Conservation (phyloP, 495 filamentous ascomycete genomes). For the Pyrenula massariospora region DNA sequence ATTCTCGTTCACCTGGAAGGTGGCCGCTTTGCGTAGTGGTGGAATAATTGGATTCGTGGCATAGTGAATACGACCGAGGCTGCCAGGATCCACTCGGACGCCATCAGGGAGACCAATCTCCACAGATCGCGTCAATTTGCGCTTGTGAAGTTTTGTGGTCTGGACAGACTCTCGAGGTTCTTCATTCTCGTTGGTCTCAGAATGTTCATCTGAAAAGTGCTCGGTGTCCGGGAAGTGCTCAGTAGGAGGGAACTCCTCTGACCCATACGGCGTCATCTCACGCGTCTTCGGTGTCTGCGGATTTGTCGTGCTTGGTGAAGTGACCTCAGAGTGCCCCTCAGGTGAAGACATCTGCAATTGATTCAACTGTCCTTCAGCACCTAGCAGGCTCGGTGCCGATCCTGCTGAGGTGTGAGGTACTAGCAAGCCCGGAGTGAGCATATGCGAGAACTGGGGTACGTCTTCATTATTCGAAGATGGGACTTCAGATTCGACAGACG, state of each 20-base stretch:
- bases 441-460: conserved; percentile 1
- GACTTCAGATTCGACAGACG: conserved; percentile 29
- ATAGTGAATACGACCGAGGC: neutral
- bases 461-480: neutral
- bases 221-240: neutral
- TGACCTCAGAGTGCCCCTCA: conserved; percentile 12
- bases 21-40: neutral
- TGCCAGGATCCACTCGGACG: neutral
- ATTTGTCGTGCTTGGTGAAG: conserved; percentile 15
- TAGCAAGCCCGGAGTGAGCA: conserved; percentile 19
- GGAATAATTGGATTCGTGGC: neutral
- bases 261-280: conserved; percentile 21
- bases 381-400: conserved; percentile 48
- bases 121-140: neutral
- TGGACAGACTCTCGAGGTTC: neutral
- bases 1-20: neutral
- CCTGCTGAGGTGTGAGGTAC: conserved; percentile 18
- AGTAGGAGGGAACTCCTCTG: conserved; percentile 9
- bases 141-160: neutral
- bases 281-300: conserved; percentile 21
- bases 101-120: neutral
- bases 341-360: conserved; percentile 57
- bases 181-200: conserved; percentile 4
- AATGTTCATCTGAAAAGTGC: conserved; percentile 3
- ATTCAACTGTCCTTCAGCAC: conserved; percentile 55